A percentile compares a stretch with the other conserved stretches of the same genome.
Evolutionary conservation across 2,329 filamentous ascomycete species (phyloP).

Genomic region (Fusarium chaquense): DNA sequence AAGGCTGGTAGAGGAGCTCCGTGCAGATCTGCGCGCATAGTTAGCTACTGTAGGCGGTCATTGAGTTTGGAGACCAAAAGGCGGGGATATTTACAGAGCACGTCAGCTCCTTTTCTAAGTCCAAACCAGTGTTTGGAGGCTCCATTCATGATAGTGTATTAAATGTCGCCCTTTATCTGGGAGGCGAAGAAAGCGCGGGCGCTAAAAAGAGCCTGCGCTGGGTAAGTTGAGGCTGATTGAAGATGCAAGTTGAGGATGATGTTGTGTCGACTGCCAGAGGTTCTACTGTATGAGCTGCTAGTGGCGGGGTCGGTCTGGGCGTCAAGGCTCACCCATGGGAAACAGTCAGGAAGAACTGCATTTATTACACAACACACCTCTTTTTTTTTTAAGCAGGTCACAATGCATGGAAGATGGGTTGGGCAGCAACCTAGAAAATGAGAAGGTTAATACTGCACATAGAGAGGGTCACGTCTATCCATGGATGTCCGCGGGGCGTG

Average conservation of each 20-base stretch:
- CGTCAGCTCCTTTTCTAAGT: conserved; percentile 92
- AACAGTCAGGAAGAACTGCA: conserved; percentile 28
- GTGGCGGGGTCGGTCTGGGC: conserved; percentile 42
- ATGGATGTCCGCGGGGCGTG: neutral
- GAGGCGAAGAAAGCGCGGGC: conserved; percentile 10
- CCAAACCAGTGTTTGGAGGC: conserved; percentile 65
- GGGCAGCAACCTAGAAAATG: conserved; percentile 9
- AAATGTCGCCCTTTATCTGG: conserved; percentile 33
- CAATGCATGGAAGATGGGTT: conserved; percentile 5
- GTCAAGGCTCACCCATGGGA: conserved; percentile 10
- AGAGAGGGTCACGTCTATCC: neutral
- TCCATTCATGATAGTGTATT: conserved; percentile 60
- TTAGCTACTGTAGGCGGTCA: conserved; percentile 29
- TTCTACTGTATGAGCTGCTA: conserved; percentile 15
- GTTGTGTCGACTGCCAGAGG: conserved; percentile 33
- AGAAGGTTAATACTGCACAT: conserved; percentile 2
- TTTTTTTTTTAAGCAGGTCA: conserved; percentile 3
- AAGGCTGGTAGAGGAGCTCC: conserved; percentile 89
- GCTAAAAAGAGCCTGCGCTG: conserved; percentile 18
- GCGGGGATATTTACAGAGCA: conserved; percentile 76
- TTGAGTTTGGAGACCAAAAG: conserved; percentile 24
- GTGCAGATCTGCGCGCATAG: conserved; percentile 82
- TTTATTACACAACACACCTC: conserved; percentile 25
- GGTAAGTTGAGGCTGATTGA: conserved; percentile 23
- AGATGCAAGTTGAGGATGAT: conserved; percentile 28